Percentiles rank a stretch among this genome's conserved stretches.
Evolutionary conservation across 1,284 basidiomycete genomes (phyloP).

Genomic region (Phylloporus sp.): DNA sequence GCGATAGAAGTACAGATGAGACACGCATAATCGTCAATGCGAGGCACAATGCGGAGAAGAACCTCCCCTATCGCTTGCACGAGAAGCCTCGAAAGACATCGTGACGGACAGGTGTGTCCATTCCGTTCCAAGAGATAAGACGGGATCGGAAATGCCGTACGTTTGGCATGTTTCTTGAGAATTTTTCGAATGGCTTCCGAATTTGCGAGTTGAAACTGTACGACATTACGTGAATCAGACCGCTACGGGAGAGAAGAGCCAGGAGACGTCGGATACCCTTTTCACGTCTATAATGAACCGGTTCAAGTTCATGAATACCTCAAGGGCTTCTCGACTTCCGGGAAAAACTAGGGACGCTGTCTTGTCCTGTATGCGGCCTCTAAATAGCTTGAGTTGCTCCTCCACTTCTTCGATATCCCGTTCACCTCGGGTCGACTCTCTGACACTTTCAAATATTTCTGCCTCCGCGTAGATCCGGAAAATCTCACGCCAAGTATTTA

Average conservation of each 20-base stretch:
- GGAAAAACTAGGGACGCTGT: slow-evolving; percentile 63
- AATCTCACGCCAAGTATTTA: slow-evolving; percentile 93
- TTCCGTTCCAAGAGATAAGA: slow-evolving; percentile 19
- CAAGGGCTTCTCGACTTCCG: slow-evolving; percentile 69
- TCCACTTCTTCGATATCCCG: slow-evolving; percentile 77
- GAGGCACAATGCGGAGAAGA: slow-evolving; percentile 83
- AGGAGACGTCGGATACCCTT: slow-evolving; percentile 53
- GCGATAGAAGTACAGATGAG: slow-evolving; percentile 84
- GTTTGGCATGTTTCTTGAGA: slow-evolving; percentile 94
- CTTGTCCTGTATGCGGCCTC: slow-evolving; percentile 62
- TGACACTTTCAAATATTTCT: slow-evolving; percentile 84
- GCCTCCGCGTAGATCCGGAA: slow-evolving; percentile 88
- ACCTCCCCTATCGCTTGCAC: slow-evolving; percentile 87
- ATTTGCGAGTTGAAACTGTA: slow-evolving; percentile 82
- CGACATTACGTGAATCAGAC: neutral
- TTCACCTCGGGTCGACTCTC: slow-evolving; percentile 80
- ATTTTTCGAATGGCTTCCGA: slow-evolving; percentile 90
- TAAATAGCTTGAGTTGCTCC: slow-evolving; percentile 71
- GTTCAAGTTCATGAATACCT: slow-evolving; percentile 84
- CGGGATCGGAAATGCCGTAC: slow-evolving; percentile 69
- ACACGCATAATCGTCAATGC: slow-evolving; percentile 80
- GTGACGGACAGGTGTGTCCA: slow-evolving; percentile 35
- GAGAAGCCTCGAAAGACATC: slow-evolving; percentile 76
- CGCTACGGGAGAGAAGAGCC: neutral
- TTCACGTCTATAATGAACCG: slow-evolving; percentile 84